These are phyloP conservation scores for Pseudoneurospora amorphoporcata DNA, from an alignment of 495 filamentous ascomycete genomes.

Conservation along the genomic window DNA sequence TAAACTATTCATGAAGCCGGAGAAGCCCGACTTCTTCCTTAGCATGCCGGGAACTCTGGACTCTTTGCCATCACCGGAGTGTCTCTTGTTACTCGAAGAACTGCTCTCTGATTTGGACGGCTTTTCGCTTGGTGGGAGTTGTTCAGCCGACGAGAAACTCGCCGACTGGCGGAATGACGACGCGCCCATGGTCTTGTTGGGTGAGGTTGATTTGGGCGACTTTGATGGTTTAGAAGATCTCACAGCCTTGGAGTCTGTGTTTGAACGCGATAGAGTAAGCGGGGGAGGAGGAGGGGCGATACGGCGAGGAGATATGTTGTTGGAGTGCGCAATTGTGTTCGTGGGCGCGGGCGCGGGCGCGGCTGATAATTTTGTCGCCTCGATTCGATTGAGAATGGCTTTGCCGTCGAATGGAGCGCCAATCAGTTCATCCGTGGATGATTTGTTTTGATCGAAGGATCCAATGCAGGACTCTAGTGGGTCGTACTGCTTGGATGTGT, in stretches of 20 bases:
- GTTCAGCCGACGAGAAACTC: constrained; percentile 61
- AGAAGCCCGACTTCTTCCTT: constrained; percentile 90
- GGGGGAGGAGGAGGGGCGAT: constrained; percentile 39
- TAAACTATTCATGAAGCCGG: constrained; percentile 87
- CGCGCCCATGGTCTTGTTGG: background rate
- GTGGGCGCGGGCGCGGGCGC: constrained; percentile 17
- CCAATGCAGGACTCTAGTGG: constrained; percentile 1
- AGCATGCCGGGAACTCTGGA: constrained; percentile 44
- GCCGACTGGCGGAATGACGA: constrained; percentile 65
- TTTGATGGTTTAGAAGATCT: constrained; percentile 18
- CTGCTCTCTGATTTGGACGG: constrained; percentile 46
- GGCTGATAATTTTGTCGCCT: constrained; percentile 40
- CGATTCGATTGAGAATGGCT: constrained; percentile 60
- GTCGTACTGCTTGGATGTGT: background rate
- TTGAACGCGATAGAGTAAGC: constrained; percentile 46
- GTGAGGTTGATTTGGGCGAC: background rate
- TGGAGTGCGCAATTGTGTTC: background rate
- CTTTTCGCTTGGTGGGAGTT: constrained; percentile 38
- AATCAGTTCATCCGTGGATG: constrained; percentile 53
- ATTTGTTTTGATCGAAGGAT: background rate
- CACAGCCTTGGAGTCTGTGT: constrained; percentile 45
- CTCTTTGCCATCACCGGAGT: constrained; percentile 71
- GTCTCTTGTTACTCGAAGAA: constrained; percentile 58
- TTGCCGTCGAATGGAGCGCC: constrained; percentile 58
- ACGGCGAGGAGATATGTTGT: constrained; percentile 22